These are phyloP conservation scores for Solanum raphanifolium DNA, from an alignment of 257 asterid genomes.

Conservation along the genomic window DNA sequence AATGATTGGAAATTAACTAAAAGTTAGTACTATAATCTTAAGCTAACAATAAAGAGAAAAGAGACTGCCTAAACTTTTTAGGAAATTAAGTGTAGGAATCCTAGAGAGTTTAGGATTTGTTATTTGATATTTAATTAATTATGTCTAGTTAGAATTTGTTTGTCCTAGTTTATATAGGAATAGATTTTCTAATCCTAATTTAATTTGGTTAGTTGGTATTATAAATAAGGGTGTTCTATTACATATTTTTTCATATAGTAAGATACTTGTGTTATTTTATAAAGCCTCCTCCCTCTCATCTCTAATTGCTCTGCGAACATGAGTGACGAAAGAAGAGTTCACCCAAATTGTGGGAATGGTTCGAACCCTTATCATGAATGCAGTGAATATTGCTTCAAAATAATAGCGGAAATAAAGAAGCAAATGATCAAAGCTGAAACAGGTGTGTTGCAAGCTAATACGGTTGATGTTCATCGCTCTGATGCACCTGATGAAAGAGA, in stretches of 20 bases:
- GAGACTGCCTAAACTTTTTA: no score
- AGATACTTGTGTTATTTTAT: background rate
- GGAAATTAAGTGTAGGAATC: no score
- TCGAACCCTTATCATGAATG: constrained; percentile 63
- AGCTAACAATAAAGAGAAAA: no score
- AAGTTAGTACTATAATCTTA: no score
- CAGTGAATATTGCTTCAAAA: constrained; percentile 47
- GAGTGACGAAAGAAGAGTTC: constrained; percentile 46
- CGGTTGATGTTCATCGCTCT: background rate
- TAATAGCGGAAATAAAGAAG: constrained; percentile 47
- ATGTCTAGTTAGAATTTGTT: background rate
- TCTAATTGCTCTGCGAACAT: background rate
- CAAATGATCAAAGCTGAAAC: constrained; percentile 15
- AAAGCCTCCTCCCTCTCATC: no score
- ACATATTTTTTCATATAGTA: background rate
- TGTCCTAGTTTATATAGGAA: background rate
- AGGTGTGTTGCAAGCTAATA: constrained; percentile 8
- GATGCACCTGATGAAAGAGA: no score
- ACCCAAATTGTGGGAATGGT: constrained; percentile 62
- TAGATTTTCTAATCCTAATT: background rate
- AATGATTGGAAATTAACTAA: no score
- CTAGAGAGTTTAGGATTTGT: no score
- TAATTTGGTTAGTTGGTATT: no score
- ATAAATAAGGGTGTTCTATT: background rate
- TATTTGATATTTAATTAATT: no score